Base-by-base conservation (phyloP, 2,329 filamentous ascomycete species). In the Calonectria pteridis region DNA sequence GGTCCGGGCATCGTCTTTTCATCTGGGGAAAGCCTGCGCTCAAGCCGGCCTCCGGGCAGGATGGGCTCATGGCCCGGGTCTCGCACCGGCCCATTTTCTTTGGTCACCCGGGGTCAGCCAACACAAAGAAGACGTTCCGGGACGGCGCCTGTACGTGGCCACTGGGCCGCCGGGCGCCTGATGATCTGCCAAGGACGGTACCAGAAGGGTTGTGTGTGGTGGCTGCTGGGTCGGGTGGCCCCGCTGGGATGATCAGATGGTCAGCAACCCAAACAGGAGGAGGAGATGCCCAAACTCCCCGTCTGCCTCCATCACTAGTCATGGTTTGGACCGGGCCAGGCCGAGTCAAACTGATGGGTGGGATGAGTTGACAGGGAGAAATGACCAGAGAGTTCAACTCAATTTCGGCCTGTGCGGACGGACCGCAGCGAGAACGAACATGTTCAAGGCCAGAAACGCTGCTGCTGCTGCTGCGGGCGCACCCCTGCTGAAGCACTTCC, bases 181-280 rank as follows among this genome's bases (percentile, higher is more conserved):
- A 73, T 72, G 64, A 65, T 65, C 55, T 59, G 33, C 65, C 55
- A 33, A 46, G 28, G 58, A 35, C 55, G 58, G 33, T n/a, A 31
- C 58, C 55, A 43, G 58, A 50, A 29, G 26, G 23, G 64, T 46
- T 31, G 31, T 35, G 33, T 11, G 35, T 37, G 35, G 35, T 37
- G 35, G 14, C 66, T 73, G 16, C 59, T 40, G 7, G n/a, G 66
- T 69, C 71, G 71, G 71, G 59, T 59, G 59, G 66, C 66, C 59
- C 71, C 71, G 71, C 71, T 37, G 14, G 23, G n/a, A 65, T 62
- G n/a, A 58, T 73, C 71, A 69, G 71, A 69, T 65, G 71, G 71
- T 72, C 49, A 65, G 66, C 58, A 40, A 23, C 53, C 62, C 35
- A 65, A 62, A 68, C 35, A 35, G 31, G 58, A 40, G 40, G 69